Percentiles rank a stretch among this genome's conserved stretches.
These are phyloP conservation scores for Apiospora phragmitis DNA, from an alignment of 2,329 filamentous ascomycete genomes.

Conservation along the genomic window DNA sequence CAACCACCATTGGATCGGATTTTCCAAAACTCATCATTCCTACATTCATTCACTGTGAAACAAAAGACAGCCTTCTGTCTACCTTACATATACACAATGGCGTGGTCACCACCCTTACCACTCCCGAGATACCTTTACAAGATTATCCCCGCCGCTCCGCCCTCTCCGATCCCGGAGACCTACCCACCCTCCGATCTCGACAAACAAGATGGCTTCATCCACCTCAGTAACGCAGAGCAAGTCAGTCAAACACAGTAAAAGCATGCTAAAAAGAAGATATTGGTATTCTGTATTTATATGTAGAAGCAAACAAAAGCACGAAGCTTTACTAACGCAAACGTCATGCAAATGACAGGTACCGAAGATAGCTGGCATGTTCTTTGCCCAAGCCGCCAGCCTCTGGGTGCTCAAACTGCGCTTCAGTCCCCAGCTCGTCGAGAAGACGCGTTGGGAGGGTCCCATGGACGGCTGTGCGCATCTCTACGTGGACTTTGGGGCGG, in stretches of 20 bases:
- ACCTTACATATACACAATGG: constrained; percentile 17
- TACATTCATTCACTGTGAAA: background rate
- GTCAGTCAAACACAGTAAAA: constrained; percentile 29
- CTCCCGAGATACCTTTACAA: constrained; percentile 57
- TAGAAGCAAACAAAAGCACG: background rate
- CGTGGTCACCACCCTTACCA: constrained; percentile 24
- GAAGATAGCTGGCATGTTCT: constrained; percentile 31
- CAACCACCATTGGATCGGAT: background rate
- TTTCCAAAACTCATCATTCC: background rate
- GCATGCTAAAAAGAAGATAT: background rate
- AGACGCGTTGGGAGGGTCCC: constrained; percentile 55
- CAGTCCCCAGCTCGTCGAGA: constrained; percentile 35
- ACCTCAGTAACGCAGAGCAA: constrained; percentile 59
- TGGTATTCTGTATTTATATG: no score
- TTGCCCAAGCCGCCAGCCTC: constrained; percentile 23
- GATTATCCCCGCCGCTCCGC: constrained; percentile 55
- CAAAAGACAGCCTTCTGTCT: background rate
- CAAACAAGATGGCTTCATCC: constrained; percentile 60
- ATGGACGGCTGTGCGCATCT: constrained; percentile 56
- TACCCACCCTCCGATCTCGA: constrained; percentile 62
- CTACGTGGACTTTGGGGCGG: constrained; percentile 57
- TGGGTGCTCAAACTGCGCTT: constrained; percentile 50
- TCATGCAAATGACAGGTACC: constrained; percentile 25
- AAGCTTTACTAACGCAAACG: background rate
- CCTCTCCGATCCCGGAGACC: constrained; percentile 50